These are phyloP conservation scores for Bipolaris bicolor DNA, from an alignment of 2,329 filamentous ascomycete genomes.

Conservation along the genomic window DNA sequence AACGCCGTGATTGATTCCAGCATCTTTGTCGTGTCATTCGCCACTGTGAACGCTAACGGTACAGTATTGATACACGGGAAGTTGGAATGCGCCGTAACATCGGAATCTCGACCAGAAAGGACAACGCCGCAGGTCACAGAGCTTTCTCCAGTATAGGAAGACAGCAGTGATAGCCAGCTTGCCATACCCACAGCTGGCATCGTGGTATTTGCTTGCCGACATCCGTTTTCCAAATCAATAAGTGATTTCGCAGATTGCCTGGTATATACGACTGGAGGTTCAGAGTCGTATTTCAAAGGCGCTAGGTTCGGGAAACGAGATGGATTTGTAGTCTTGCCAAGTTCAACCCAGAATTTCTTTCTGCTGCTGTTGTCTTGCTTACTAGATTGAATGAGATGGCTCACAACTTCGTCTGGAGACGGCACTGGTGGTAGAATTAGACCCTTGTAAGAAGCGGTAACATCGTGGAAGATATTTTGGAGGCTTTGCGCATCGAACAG, in stretches of 20 bases:
- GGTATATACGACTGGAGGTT: conserved; percentile 46
- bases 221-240: conserved; percentile 60
- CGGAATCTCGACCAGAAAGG: conserved; percentile 72
- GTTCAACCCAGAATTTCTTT: conserved; percentile 67
- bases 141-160: conserved; percentile 76
- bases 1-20: conserved; percentile 68
- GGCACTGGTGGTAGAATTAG: conserved; percentile 26
- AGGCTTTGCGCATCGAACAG: conserved; percentile 85
- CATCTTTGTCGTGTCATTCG: conserved; percentile 61
- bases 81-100: conserved; percentile 63
- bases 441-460: conserved; percentile 54
- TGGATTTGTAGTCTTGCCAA: conserved; percentile 61
- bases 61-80: conserved; percentile 86
- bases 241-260: conserved; percentile 51
- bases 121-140: conserved; percentile 80
- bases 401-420: conserved; percentile 53
- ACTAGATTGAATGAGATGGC: conserved; percentile 53
- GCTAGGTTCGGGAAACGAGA: conserved; percentile 80
- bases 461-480: conserved; percentile 65
- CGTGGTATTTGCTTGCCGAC: conserved; percentile 67
- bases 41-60: conserved; percentile 69
- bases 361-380: conserved; percentile 35
- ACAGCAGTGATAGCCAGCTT: conserved; percentile 76
- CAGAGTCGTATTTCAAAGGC: conserved; percentile 57
- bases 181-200: conserved; percentile 78